phyloP scores from a whole-genome alignment of 352 stramenopile genomes.

The Phytophthora cactorum region DNA sequence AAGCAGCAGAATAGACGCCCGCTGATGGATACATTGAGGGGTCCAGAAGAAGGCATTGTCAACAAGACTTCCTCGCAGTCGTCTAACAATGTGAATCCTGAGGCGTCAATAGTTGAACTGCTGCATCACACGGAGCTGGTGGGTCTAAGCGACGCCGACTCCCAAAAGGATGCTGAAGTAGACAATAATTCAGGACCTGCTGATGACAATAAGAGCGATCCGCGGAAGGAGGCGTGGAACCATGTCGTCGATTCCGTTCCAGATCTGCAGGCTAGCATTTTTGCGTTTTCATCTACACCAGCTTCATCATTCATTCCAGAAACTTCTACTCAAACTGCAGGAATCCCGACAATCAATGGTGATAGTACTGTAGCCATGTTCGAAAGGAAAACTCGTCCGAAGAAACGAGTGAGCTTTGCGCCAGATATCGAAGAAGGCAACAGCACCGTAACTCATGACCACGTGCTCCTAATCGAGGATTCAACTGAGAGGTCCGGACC shows the following conservation, averaged over 20 bases:
- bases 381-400: conserved; percentile 10
- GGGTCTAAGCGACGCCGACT: too few species aligned
- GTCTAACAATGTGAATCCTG: conserved; percentile 16
- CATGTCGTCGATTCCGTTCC: conserved; percentile 23
- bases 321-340: background rate
- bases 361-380: background rate
- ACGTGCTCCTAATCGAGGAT: conserved; percentile 27
- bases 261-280: conserved; percentile 51
- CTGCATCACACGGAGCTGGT: conserved; percentile 44
- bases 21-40: conserved; percentile 16
- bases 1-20: conserved; percentile 17
- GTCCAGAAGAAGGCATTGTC: background rate
- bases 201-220: conserved; percentile 4
- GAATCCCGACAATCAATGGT: background rate
- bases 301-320: background rate
- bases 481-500: conserved; percentile 7
- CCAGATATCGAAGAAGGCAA: conserved; percentile 16
- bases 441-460: conserved; percentile 21
- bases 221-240: conserved; percentile 55
- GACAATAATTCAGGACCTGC: background rate
- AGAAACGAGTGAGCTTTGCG: conserved; percentile 33
- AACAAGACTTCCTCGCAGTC: conserved; percentile 1
- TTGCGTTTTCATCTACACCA: conserved; percentile 43
- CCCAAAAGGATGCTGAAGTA: background rate
- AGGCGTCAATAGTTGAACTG: conserved; percentile 27